A percentile compares a stretch with the other conserved stretches of the same genome.
phyloP scores from a whole-genome alignment of 225 moss, liverwort and hornwort genomes.

The Lunularia cruciata region DNA sequence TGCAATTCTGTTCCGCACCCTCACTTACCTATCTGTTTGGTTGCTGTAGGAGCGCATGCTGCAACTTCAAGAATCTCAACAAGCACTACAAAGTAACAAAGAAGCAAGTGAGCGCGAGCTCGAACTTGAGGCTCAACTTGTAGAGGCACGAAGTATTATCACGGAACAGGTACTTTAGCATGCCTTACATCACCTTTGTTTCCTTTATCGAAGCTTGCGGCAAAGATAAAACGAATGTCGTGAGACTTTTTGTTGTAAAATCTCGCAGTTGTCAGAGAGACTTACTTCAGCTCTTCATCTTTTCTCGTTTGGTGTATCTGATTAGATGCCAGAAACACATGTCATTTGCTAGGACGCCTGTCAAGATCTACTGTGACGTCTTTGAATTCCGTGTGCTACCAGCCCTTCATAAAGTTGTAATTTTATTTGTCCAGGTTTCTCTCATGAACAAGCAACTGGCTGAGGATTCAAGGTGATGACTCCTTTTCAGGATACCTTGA shows the following conservation, averaged over 20 bases:
- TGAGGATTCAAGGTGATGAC: constrained; percentile 38
- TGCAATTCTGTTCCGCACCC: not conserved
- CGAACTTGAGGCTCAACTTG: constrained; percentile 82
- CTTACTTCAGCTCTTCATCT: too few species aligned
- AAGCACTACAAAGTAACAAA: constrained; percentile 39
- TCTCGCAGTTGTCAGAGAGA: too few species aligned
- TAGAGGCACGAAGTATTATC: constrained; percentile 75
- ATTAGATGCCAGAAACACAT: too few species aligned
- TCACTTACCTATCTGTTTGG: not conserved
- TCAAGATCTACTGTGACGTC: too few species aligned
- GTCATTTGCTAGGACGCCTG: too few species aligned
- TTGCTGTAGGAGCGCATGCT: constrained; percentile 75
- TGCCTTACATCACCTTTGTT: not conserved
- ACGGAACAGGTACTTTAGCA: constrained; percentile 67
- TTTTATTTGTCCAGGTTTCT: constrained; percentile 41
- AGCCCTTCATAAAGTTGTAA: too few species aligned
- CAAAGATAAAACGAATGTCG: too few species aligned
- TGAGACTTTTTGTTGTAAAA: too few species aligned
- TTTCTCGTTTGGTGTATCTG: too few species aligned
- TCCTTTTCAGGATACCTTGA: not conserved
- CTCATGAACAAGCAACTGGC: constrained; percentile 60
- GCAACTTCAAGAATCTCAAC: constrained; percentile 82
- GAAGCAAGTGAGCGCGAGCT: constrained; percentile 75
- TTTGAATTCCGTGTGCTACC: too few species aligned
- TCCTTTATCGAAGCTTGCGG: too few species aligned